A percentile compares a stretch with the other conserved stretches of the same genome.
Evolutionary conservation across 257 asterid species (phyloP).

Genomic region (Handroanthus guayacan): DNA sequence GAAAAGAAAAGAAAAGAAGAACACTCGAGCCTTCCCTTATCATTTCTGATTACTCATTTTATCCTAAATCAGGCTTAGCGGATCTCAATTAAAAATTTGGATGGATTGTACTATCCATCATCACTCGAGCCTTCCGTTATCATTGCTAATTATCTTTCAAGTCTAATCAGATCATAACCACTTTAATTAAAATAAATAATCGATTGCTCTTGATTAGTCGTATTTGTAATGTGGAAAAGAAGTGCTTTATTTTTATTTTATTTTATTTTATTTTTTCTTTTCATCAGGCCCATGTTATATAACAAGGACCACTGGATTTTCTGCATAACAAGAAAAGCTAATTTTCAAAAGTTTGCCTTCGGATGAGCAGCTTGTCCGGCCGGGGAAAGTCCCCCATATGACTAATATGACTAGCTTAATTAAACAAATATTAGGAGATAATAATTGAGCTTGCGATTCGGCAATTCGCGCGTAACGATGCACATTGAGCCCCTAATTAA

Average conservation of each 20-base stretch:
- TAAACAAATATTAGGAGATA: constrained; percentile 3
- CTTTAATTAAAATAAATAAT: neutral
- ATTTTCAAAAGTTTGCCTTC: constrained; percentile 3
- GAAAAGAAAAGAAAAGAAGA: too few species aligned
- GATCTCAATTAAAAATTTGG: neutral
- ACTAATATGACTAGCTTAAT: constrained; percentile 1
- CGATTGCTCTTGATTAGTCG: neutral
- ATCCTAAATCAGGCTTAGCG: too few species aligned
- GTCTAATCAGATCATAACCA: constrained; percentile 18
- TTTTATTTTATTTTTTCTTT: neutral
- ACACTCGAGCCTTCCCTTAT: too few species aligned
- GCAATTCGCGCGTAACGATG: neutral
- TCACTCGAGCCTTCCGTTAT: neutral
- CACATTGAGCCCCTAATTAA: neutral
- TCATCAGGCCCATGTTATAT: neutral
- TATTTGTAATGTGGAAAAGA: neutral
- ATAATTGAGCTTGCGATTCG: neutral
- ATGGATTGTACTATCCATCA: neutral
- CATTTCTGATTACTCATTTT: too few species aligned
- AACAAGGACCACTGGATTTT: constrained; percentile 33
- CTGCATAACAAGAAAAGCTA: constrained; percentile 5
- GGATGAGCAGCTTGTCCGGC: neutral
- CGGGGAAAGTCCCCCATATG: neutral
- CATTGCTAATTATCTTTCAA: neutral
- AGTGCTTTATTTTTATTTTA: neutral